Evolutionary conservation across 805 yeast species (phyloP), one percentile per base, ranked within the genome.

Genomic region (Starmerella lactis-condensi): DNA sequence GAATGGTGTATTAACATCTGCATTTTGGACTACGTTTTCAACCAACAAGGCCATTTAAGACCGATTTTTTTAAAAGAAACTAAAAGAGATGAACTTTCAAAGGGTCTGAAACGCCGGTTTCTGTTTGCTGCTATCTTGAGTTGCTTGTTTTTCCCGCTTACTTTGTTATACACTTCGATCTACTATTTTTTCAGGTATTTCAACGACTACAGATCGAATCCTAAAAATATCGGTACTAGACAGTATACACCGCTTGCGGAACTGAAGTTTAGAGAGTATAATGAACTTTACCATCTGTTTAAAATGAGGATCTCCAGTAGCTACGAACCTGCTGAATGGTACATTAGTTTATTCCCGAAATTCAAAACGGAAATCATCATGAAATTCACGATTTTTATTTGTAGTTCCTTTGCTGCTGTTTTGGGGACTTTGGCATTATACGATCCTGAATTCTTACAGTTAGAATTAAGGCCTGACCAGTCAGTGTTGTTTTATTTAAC

Each of bases 1-100:
- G 98, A 89, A 46, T 89, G 96, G 96, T 85, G 85, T 50, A 60
- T 89, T 34, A 78, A 78, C 43, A 58, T 89, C 15, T 85, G 96
- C 48, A 67, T 89, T 10, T 66, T 78, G 48, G 93, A 89, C 36
- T 83, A 69, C 51, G 72, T 76, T 0, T 89, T 89, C 56, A 78
- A 76, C 46, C 68, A 68, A 19, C 66, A 72, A 22, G 96, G 96
- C 0, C 93, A 79, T 44, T 57, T 89, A 11, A 69, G 82, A 33
- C 70, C 71, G 9, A 56, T 61, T 12, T 69, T 85, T 29, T 54
- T 85, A 40, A 75, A 73, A 44, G 81, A 74, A 34, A 62, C 69
- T 21, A 75, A 75, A 36, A 60, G 92, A 31, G 65, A 67, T 28
- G 63, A 65, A 24, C 51, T 85, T 13, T 62, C 81, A 0, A 67